Conservation (phyloP, 2,329 filamentous ascomycete species). For the Juglanconis sp. region DNA sequence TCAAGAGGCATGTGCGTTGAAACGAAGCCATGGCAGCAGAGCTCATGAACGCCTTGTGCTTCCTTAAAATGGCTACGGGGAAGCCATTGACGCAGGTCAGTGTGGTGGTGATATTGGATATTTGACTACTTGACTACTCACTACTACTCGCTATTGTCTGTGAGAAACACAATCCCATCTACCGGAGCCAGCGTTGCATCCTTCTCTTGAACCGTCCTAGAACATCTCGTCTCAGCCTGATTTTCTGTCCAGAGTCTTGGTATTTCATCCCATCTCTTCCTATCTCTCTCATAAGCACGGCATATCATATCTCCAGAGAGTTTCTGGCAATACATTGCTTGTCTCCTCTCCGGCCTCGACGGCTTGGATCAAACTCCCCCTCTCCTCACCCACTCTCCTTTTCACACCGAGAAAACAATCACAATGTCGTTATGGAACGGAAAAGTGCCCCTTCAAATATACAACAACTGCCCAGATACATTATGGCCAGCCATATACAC, state of each 20-base stretch:
- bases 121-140: not conserved
- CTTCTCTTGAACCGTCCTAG: not conserved
- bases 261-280: not conserved
- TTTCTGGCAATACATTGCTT: too few relatives aligned
- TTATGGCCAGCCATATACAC: slow-evolving; percentile 77
- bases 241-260: not conserved
- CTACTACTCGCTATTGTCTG: not conserved
- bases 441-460: slow-evolving; percentile 60
- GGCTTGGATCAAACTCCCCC: too few relatives aligned
- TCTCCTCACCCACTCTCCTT: too few relatives aligned
- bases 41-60: not conserved
- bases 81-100: slow-evolving; percentile 2
- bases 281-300: not conserved
- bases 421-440: slow-evolving; percentile 17
- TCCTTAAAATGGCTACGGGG: slow-evolving; percentile 21
- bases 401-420: not conserved
- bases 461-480: slow-evolving; percentile 67
- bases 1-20: not conserved
- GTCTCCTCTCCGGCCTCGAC: not conserved
- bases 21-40: slow-evolving; percentile 11
- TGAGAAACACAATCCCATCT: too few relatives aligned
- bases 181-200: not conserved
- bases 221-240: not conserved
- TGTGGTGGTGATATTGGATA: not conserved
- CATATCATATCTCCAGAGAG: too few relatives aligned